Evolutionary conservation across 768 basidiomycete species (phyloP).

Genomic region (Plicaturopsis crispa): DNA sequence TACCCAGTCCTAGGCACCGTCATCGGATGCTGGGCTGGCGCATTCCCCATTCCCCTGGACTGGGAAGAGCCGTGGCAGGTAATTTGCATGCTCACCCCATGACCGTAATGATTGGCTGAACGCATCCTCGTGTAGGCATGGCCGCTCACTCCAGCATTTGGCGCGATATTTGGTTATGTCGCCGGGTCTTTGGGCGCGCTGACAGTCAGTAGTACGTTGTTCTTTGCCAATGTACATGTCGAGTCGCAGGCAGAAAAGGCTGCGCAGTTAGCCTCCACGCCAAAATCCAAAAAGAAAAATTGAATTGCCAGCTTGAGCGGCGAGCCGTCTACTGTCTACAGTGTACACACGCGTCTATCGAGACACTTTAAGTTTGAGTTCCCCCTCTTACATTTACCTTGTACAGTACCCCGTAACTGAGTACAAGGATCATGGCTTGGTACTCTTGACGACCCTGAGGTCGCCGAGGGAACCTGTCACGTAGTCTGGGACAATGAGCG

Average conservation of each 20-base stretch:
- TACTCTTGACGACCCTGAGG: conserved; percentile 36
- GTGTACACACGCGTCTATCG: too few relatives aligned
- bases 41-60: conserved; percentile 82
- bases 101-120: conserved; percentile 2
- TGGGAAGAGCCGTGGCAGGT: conserved; percentile 99
- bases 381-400: conserved; percentile 1
- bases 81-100: conserved; percentile 14
- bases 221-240: conserved; percentile 32
- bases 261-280: too few relatives aligned
- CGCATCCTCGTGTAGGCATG: conserved; percentile 48
- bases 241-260: conserved; percentile 17
- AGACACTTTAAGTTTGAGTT: not conserved
- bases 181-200: conserved; percentile 51
- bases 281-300: too few relatives aligned
- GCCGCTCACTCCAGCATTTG: conserved; percentile 74
- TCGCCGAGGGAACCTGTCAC: conserved; percentile 80
- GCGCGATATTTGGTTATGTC: conserved; percentile 64
- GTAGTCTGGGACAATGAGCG: conserved; percentile 72
- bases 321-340: too few relatives aligned
- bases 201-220: conserved; percentile 27
- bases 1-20: conserved; percentile 72
- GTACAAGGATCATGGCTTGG: too few relatives aligned
- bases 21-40: conserved; percentile 75
- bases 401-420: conserved; percentile 2
- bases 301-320: too few relatives aligned